Percentiles rank a stretch among this genome's conserved stretches.
phyloP scores from a whole-genome alignment of 768 basidiomycete genomes.

The Mycena galericulata region DNA sequence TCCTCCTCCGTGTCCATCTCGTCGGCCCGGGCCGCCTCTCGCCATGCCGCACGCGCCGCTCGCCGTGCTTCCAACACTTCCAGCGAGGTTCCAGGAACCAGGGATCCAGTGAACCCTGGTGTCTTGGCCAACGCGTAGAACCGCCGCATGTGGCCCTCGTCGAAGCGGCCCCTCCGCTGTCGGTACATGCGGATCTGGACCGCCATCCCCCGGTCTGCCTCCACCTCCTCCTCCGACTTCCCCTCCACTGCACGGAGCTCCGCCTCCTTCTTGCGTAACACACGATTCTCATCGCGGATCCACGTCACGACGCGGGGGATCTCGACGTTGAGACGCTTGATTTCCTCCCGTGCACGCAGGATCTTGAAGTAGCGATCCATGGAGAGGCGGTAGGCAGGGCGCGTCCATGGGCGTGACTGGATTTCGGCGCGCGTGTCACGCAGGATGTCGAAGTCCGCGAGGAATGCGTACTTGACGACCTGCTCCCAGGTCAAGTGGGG shows the following conservation, averaged over 20 bases:
- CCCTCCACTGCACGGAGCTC: no score
- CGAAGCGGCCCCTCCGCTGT: conserved; percentile 3
- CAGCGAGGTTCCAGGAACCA: background rate
- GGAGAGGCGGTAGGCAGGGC: conserved; percentile 20
- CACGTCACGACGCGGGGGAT: conserved; percentile 19
- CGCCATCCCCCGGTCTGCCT: background rate
- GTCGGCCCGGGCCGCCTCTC: background rate
- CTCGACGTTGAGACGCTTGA: conserved; percentile 37
- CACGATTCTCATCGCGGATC: no score
- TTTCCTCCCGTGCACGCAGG: conserved; percentile 37
- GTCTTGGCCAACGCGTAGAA: background rate
- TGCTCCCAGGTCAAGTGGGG: conserved; percentile 19
- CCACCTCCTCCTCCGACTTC: no score
- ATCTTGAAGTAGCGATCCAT: background rate
- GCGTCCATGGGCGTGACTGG: background rate
- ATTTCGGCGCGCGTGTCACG: no score
- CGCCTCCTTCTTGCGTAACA: no score
- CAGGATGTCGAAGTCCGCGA: no score
- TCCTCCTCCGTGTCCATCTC: no score
- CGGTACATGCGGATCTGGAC: conserved; percentile 18
- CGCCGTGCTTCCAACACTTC: background rate
- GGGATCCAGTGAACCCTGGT: conserved; percentile 12
- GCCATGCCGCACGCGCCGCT: background rate
- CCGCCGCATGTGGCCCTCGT: conserved; percentile 1
- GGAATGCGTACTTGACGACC: no score